Evolutionary conservation across 805 yeast genomes (phyloP).

Genomic region (Ogataea henricii): DNA sequence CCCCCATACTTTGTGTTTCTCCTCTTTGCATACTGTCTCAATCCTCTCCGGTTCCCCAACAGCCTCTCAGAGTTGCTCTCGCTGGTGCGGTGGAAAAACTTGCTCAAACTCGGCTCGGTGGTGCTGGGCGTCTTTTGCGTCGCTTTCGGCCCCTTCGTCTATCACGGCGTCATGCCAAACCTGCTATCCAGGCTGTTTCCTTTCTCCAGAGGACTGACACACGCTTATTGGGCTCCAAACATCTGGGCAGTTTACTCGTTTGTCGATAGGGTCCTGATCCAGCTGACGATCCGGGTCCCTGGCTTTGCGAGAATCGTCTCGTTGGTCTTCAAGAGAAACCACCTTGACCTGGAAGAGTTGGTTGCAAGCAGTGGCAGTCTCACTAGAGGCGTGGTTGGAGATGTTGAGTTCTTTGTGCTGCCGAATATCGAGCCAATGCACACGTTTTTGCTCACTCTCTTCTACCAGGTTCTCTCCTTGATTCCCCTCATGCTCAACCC

Average conservation of each 20-base stretch:
- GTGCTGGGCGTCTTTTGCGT: constrained; percentile 61
- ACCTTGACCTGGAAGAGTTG: constrained; percentile 20
- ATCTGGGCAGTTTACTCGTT: constrained; percentile 94
- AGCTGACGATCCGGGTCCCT: constrained; percentile 42
- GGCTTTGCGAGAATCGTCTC: constrained; percentile 46
- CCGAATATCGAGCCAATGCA: constrained; percentile 78
- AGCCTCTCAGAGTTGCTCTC: constrained; percentile 20
- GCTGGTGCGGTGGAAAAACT: constrained; percentile 53
- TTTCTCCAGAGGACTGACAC: constrained; percentile 91
- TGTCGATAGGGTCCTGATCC: constrained; percentile 67
- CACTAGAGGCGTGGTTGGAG: constrained; percentile 92
- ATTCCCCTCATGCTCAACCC: constrained; percentile 74
- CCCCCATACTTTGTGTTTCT: constrained; percentile 89
- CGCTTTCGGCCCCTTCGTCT: constrained; percentile 80
- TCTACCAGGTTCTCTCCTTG: constrained; percentile 78
- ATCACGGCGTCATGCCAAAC: constrained; percentile 61
- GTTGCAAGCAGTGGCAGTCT: constrained; percentile 22
- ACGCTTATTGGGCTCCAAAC: constrained; percentile 99
- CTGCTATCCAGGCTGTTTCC: constrained; percentile 79
- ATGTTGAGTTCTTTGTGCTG: constrained; percentile 75
- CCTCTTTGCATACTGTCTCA: constrained; percentile 69
- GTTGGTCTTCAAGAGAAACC: constrained; percentile 12
- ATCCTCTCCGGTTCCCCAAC: constrained; percentile 29
- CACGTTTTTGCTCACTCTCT: constrained; percentile 79
- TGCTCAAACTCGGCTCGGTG: constrained; percentile 60